These are phyloP conservation scores for Monilinia fructicola DNA, from an alignment of 2,329 filamentous ascomycete species.

Conservation along the genomic window DNA sequence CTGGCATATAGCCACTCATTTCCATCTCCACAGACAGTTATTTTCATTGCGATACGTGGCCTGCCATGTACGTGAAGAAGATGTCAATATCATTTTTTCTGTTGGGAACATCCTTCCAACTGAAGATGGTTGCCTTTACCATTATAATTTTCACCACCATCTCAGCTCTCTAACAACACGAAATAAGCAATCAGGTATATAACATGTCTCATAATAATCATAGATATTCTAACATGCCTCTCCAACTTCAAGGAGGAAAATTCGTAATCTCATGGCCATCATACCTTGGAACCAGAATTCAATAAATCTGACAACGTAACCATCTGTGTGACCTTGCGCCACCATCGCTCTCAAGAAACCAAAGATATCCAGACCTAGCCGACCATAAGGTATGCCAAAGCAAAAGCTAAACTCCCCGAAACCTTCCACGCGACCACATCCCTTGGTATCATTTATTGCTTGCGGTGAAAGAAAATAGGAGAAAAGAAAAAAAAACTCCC, in stretches of 20 bases:
- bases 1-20: neutral
- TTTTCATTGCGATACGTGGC: constrained; percentile 24
- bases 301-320: constrained; percentile 1
- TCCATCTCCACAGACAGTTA: neutral
- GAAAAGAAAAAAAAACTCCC: neutral
- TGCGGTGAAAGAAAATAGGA: neutral
- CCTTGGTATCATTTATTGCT: constrained; percentile 8
- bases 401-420: neutral
- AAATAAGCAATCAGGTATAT: too few relatives aligned
- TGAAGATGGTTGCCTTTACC: neutral
- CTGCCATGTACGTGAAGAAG: constrained; percentile 24
- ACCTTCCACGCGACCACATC: neutral
- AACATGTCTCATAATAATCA: neutral
- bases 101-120: neutral
- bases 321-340: neutral
- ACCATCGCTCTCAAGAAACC: neutral
- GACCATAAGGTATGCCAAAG: neutral
- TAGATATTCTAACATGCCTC: neutral
- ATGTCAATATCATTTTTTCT: neutral
- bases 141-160: neutral
- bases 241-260: neutral
- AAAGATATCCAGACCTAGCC: neutral
- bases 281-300: neutral
- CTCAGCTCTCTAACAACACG: neutral
- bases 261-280: neutral